Evolutionary conservation across 495 filamentous ascomycete species (phyloP).

Genomic region (Podospora didyma): DNA sequence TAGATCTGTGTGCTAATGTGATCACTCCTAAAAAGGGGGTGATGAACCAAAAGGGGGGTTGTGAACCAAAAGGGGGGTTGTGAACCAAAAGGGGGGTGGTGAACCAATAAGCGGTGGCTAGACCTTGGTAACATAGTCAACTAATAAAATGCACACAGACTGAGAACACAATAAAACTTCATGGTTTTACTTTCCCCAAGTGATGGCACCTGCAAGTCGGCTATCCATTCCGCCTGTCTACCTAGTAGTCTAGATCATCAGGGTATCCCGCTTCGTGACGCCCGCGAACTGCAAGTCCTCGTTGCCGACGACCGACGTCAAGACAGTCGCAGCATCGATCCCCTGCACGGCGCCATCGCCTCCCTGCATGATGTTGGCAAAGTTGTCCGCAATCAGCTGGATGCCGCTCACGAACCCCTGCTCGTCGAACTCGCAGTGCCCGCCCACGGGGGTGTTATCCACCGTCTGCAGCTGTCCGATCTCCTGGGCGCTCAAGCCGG

Average conservation of each 20-base stretch:
- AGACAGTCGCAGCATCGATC: constrained; percentile 36
- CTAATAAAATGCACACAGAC: too few species aligned
- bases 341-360: constrained; percentile 40
- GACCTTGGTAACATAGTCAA: too few species aligned
- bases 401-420: constrained; percentile 44
- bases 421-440: constrained; percentile 50
- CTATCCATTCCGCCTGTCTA: too few species aligned
- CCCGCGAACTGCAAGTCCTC: constrained; percentile 26
- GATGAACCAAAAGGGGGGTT: not conserved
- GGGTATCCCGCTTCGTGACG: constrained; percentile 2
- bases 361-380: constrained; percentile 41
- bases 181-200: too few species aligned
- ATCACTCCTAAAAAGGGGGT: not conserved
- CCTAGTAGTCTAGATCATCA: constrained; percentile 3
- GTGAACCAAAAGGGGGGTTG: not conserved
- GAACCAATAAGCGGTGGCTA: too few species aligned
- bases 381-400: constrained; percentile 44
- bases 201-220: too few species aligned
- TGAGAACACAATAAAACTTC: too few species aligned
- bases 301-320: constrained; percentile 41
- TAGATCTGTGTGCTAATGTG: constrained; percentile 49
- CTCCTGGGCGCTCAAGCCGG: constrained; percentile 31
- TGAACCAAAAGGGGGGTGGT: not conserved
- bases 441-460: constrained; percentile 43
- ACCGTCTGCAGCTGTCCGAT: constrained; percentile 45